A percentile compares a stretch with the other conserved stretches of the same genome.
Conservation (phyloP, 1,139 yeast species). For the Arxiozyma telluris region DNA sequence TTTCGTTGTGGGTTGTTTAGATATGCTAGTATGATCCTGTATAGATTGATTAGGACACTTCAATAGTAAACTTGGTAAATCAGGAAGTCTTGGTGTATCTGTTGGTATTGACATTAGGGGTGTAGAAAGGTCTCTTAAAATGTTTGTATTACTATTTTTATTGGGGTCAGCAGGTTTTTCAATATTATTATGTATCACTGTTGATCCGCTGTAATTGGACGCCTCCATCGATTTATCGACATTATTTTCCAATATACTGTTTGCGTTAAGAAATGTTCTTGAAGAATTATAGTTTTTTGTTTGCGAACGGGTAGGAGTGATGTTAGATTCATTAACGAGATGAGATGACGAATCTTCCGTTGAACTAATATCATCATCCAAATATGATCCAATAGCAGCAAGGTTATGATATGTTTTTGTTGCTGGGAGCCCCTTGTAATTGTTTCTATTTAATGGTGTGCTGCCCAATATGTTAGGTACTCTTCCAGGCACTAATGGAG, state of each 20-base stretch:
- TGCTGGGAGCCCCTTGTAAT: neutral
- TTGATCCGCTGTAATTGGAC: neutral
- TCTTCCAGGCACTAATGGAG: slow-evolving; percentile 3
- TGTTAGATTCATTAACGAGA: neutral
- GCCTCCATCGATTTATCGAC: neutral
- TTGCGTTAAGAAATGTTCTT: neutral
- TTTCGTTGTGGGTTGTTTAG: slow-evolving; percentile 1
- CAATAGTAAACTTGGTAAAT: neutral
- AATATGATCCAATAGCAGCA: neutral
- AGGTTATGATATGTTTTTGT: neutral
- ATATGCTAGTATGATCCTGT: neutral
- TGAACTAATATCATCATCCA: neutral
- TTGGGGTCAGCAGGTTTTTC: neutral
- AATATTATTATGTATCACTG: neutral
- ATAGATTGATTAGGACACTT: neutral
- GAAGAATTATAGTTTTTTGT: neutral
- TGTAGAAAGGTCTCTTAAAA: neutral
- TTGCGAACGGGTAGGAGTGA: neutral
- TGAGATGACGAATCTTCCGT: neutral
- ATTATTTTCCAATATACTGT: neutral
- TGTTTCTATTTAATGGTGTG: slow-evolving; percentile 3
- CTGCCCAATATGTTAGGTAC: slow-evolving; percentile 5
- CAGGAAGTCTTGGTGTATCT: neutral
- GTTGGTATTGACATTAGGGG: neutral
- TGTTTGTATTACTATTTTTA: neutral